A percentile compares a stretch with the other conserved stretches of the same genome.
phyloP scores from a whole-genome alignment of 2,329 filamentous ascomycete species.

The Fusarium sp. region DNA sequence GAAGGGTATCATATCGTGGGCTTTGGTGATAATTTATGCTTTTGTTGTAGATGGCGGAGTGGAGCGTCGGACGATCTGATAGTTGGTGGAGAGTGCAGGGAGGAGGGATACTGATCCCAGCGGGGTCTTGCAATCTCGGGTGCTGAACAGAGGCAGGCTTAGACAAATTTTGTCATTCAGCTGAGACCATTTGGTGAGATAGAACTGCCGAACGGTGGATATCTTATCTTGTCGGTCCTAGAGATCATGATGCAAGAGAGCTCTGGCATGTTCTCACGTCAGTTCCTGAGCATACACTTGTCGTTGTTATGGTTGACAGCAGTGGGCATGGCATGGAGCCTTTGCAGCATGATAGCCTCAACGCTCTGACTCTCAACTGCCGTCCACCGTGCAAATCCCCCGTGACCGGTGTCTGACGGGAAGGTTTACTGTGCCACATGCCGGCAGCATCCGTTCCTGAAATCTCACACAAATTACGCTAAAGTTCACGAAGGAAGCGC shows the following conservation, averaged over 20 bases:
- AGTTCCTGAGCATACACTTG: background rate
- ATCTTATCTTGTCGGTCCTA: background rate
- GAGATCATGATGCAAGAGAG: background rate
- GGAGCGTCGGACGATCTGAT: constrained; percentile 1
- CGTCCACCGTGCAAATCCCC: background rate
- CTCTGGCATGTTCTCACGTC: background rate
- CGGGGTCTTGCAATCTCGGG: background rate
- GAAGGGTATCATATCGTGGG: background rate
- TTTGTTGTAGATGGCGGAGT: background rate
- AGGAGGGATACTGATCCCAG: constrained; percentile 3
- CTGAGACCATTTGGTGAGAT: background rate
- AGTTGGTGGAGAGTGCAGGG: background rate
- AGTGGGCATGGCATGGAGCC: no score
- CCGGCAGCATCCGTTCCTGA: background rate
- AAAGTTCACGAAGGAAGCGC: background rate
- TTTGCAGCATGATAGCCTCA: background rate
- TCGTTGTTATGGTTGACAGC: background rate
- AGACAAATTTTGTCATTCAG: background rate
- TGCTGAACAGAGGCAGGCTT: background rate
- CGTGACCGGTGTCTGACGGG: background rate
- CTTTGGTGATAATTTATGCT: background rate
- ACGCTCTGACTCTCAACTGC: background rate
- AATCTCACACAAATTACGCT: background rate
- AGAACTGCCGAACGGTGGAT: background rate
- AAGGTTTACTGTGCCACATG: background rate